Evolutionary conservation across 2,329 filamentous ascomycete genomes (phyloP).

Genomic region (Thelonectria blattea): DNA sequence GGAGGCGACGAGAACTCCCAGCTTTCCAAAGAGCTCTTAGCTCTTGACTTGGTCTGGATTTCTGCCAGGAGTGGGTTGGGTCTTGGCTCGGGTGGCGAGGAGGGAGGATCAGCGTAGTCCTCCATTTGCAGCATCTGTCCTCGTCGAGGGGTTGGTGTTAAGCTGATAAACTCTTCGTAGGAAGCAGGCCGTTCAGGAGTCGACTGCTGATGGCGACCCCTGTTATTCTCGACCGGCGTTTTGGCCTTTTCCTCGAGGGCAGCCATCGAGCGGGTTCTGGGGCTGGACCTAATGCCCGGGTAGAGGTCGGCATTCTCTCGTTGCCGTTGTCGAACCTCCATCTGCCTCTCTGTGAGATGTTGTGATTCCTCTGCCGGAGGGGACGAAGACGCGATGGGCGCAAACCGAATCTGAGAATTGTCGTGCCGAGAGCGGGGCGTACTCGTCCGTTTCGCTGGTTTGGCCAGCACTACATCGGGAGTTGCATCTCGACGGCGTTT

Average conservation of each 20-base stretch:
- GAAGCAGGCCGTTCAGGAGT: constrained; percentile 53
- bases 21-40: constrained; percentile 42
- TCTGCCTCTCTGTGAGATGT: constrained; percentile 78
- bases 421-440: constrained; percentile 73
- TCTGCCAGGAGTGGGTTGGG: constrained; percentile 59
- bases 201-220: constrained; percentile 42
- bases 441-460: constrained; percentile 35
- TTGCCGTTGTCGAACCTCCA: constrained; percentile 77
- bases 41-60: constrained; percentile 56
- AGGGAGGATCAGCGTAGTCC: constrained; percentile 61
- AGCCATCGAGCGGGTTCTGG: constrained; percentile 33
- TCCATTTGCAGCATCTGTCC: constrained; percentile 57
- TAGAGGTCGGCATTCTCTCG: constrained; percentile 71
- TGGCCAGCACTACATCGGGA: constrained; percentile 34
- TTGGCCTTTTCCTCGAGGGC: constrained; percentile 24
- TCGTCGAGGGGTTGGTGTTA: constrained; percentile 66
- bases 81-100: constrained; percentile 63
- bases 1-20: constrained; percentile 66
- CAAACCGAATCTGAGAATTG: constrained; percentile 82
- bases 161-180: constrained; percentile 61
- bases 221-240: constrained; percentile 14
- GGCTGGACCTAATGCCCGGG: constrained; percentile 67
- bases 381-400: constrained; percentile 67
- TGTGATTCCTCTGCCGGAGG: constrained; percentile 67
- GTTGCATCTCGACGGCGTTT: constrained; percentile 41